Percentiles rank a stretch among this genome's conserved stretches.
Conservation (phyloP, 768 basidiomycete species). For the Lactarius hatsudake region DNA sequence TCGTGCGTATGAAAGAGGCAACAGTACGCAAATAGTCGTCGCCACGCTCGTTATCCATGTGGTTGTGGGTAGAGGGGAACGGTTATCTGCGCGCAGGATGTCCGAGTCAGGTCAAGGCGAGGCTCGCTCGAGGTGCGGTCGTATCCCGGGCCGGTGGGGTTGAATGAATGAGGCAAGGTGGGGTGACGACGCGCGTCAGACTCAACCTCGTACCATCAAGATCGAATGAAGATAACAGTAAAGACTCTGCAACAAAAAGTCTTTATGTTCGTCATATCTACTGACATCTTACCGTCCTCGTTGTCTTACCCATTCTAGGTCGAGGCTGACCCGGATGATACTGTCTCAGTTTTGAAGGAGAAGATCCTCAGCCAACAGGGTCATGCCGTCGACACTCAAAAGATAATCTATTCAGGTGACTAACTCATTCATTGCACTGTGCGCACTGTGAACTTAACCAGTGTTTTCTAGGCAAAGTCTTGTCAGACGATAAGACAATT, state of each 20-base stretch:
- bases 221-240: conserved; percentile 85
- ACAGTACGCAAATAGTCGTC: conserved; percentile 74
- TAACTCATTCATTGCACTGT: conserved; percentile 16
- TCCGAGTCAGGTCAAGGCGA: neutral
- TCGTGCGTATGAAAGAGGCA: conserved; percentile 65
- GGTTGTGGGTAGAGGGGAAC: conserved; percentile 33
- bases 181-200: neutral
- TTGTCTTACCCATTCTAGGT: conserved; percentile 42
- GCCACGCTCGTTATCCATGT: conserved; percentile 57
- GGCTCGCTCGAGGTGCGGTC: neutral
- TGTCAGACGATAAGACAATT: conserved; percentile 84
- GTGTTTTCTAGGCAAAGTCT: conserved; percentile 72
- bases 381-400: conserved; percentile 73
- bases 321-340: conserved; percentile 74
- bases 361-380: conserved; percentile 79
- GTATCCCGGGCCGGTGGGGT: neutral
- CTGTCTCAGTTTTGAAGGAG: conserved; percentile 73
- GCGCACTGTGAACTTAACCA: conserved; percentile 9
- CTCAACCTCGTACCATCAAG: conserved; percentile 1
- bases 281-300: neutral
- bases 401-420: conserved; percentile 92
- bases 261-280: conserved; percentile 51
- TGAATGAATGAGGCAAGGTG: too few relatives aligned
- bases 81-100: neutral
- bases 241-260: conserved; percentile 95